Evolutionary conservation across 352 stramenopile genomes (phyloP), one percentile per base, ranked within the genome.

Genomic region (Phytophthora uliginosa): DNA sequence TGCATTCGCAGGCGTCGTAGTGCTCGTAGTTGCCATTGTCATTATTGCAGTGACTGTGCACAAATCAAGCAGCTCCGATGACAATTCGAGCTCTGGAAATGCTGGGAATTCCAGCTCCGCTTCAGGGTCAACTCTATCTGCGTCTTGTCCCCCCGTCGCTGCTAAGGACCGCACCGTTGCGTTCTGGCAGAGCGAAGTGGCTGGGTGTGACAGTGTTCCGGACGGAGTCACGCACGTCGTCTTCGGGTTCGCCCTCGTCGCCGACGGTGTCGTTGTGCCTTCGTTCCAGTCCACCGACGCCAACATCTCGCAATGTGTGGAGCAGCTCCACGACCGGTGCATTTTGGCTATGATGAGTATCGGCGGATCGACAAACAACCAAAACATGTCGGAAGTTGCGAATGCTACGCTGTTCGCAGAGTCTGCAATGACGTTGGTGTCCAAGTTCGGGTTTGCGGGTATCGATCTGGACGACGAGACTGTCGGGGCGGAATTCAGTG

Each of bases 161-260:
- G 70, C 86, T 8, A 69, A 87, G 24, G 66, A 90, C n/a, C 86
- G 88, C 10, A 88, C 84, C 0, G 82, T 95, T 12, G 85, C 81
- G 22, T 95, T 95, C 75, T 95, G 88, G 88, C 88, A 95, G 72
- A 91, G 77, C 57, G 86, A 95, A 74, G 82, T 93, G 61, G 72
- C 74, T 17, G 88, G 86, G 4, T 95, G 88, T 70, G 85, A 95
- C 28, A 83, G 79, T 20, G 81, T 95, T n/a, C 86, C 88, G 0
- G 52, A 81, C 13, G 85, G 88, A 13, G 88, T 95, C 40, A 94
- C 88, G 4, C 88, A 95, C 71, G 76, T 95, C 9, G 74, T 90
- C 33, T 93, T 89, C 53, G 83, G 82, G 59, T 95, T 95, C 45
- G 86, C 88, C n/a, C 76, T 94, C 8, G 84, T 94, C 1, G 68